These are phyloP conservation scores for Lagenaria siceraria DNA, from an alignment of 306 rosid genomes.

Conservation along the genomic window DNA sequence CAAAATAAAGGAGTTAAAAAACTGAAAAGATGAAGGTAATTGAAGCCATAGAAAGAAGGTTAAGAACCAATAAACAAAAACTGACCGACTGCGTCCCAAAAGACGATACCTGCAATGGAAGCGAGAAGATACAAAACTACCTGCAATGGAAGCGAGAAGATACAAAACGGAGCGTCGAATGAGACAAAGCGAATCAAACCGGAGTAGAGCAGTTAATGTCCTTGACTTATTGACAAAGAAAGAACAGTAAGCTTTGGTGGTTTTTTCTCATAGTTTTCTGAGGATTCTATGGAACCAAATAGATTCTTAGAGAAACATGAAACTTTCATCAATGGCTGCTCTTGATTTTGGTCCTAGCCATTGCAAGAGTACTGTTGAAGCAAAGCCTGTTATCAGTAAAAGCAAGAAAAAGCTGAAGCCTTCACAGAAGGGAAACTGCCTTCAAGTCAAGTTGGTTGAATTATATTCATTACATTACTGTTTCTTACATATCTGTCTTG, in stretches of 20 bases:
- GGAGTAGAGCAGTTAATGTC: neutral
- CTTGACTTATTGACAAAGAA: neutral
- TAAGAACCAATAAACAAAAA: neutral
- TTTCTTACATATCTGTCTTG: neutral
- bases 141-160: neutral
- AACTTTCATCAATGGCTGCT: neutral
- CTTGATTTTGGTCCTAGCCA: neutral
- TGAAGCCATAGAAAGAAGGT: neutral
- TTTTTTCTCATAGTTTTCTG: neutral
- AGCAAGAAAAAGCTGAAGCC: neutral
- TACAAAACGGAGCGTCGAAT: neutral
- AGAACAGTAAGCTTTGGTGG: slow-evolving; percentile 2
- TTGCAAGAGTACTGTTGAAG: slow-evolving; percentile 3
- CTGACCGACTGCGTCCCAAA: neutral
- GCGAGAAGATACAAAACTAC: neutral
- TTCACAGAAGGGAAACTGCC: neutral
- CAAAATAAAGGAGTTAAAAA: neutral
- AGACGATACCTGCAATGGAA: neutral
- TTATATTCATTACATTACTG: neutral
- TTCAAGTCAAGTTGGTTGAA: neutral
- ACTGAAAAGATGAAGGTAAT: neutral
- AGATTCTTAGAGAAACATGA: neutral
- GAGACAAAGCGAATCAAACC: neutral
- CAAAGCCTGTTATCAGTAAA: neutral
- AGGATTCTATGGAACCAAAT: neutral